Percentiles rank a stretch among this genome's conserved stretches.
Evolutionary conservation across 441 rosid genomes (phyloP).

Genomic region (Brassica hybrid): DNA sequence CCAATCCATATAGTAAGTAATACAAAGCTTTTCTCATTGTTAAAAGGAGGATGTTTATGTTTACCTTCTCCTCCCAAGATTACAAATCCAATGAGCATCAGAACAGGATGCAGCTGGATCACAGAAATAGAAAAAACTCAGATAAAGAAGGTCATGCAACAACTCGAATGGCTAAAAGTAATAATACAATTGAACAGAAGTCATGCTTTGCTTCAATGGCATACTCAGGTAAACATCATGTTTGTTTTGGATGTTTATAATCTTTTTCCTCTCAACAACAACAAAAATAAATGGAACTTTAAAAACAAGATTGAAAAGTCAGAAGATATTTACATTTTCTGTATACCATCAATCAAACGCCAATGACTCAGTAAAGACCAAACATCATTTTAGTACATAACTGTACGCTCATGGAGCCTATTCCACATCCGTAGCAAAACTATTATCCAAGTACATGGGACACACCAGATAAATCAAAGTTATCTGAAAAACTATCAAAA

Average conservation of each 20-base stretch:
- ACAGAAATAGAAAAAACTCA: no score
- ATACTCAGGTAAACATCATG: not conserved
- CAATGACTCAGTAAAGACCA: not conserved
- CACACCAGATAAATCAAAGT: not conserved
- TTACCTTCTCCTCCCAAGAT: constrained; percentile 97
- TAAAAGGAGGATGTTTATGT: not conserved
- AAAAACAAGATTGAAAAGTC: not conserved
- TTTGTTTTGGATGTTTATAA: not conserved
- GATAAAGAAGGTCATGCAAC: no score
- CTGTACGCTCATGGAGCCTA: not conserved
- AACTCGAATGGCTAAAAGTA: not conserved
- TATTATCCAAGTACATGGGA: not conserved
- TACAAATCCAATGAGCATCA: constrained; percentile 85
- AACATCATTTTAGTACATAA: not conserved
- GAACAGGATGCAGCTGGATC: constrained; percentile 84
- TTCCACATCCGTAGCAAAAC: no score
- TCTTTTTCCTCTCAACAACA: not conserved
- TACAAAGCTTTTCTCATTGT: not conserved
- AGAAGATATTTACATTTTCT: not conserved
- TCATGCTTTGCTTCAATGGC: not conserved
- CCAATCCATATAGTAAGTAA: not conserved
- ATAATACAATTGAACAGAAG: not conserved
- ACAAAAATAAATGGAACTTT: not conserved
- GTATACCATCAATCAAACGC: not conserved
- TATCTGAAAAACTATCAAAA: not conserved